Conservation (phyloP, 1,284 basidiomycete species). For the Tranzscheliella williamsii region DNA sequence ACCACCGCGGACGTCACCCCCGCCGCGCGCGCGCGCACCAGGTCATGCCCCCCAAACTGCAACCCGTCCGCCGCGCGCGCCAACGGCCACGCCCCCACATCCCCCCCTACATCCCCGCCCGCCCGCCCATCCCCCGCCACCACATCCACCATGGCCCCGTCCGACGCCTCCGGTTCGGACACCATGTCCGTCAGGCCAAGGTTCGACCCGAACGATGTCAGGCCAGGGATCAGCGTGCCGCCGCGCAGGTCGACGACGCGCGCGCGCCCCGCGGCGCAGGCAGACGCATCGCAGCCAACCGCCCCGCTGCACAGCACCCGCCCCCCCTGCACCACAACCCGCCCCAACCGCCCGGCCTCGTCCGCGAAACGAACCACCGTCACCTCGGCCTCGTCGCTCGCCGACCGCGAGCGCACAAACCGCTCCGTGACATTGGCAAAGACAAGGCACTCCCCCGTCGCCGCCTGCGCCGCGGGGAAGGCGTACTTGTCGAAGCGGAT, state of each 20-base stretch:
- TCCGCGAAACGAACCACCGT: slow-evolving; percentile 1
- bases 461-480: slow-evolving; percentile 30
- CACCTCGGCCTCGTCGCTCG: background rate
- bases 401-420: slow-evolving; percentile 5
- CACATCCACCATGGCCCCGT: slow-evolving; percentile 30
- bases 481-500: slow-evolving; percentile 30
- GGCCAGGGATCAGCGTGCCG: slow-evolving; percentile 37
- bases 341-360: background rate
- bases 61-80: slow-evolving; percentile 46
- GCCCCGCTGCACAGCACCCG: slow-evolving; percentile 29
- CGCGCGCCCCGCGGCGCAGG: background rate
- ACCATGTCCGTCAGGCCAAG: slow-evolving; percentile 53
- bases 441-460: slow-evolving; percentile 13
- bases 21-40: slow-evolving; percentile 61
- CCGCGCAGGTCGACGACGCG: slow-evolving; percentile 19
- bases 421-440: slow-evolving; percentile 38
- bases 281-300: background rate
- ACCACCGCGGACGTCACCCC: slow-evolving; percentile 70
- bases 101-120: too few relatives aligned
- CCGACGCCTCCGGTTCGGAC: slow-evolving; percentile 35
- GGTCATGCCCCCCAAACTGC: slow-evolving; percentile 47
- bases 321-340: slow-evolving; percentile 32
- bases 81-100: slow-evolving; percentile 14
- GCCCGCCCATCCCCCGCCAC: background rate
- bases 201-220: slow-evolving; percentile 42